Evolutionary conservation across 2,329 filamentous ascomycete species (phyloP).

Genomic region (Eutypa lata): DNA sequence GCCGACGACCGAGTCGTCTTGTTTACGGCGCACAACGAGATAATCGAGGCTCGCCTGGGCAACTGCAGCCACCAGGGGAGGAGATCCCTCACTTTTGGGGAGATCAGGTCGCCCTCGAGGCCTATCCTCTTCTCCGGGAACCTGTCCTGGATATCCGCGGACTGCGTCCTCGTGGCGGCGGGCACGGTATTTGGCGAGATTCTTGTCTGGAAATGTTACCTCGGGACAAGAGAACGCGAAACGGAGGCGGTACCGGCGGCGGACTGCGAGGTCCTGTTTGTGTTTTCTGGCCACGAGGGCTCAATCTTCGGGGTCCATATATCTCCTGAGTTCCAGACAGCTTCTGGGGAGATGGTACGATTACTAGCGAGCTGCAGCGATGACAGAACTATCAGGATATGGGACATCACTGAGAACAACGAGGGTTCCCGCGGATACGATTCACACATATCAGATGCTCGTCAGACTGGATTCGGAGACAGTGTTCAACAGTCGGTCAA

Average conservation of each 20-base stretch:
- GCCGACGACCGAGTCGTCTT: slow-evolving; percentile 49
- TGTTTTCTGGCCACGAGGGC: slow-evolving; percentile 74
- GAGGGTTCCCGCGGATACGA: slow-evolving; percentile 22
- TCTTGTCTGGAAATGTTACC: slow-evolving; percentile 74
- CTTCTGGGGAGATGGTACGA: slow-evolving; percentile 42
- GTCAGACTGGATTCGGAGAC: slow-evolving; percentile 63
- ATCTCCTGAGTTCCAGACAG: slow-evolving; percentile 50
- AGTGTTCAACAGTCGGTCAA: slow-evolving; percentile 26
- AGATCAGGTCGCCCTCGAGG: slow-evolving; percentile 62
- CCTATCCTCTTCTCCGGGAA: slow-evolving; percentile 88
- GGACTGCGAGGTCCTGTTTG: slow-evolving; percentile 45
- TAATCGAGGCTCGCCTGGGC: slow-evolving; percentile 51
- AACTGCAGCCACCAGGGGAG: slow-evolving; percentile 4
- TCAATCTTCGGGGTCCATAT: slow-evolving; percentile 90
- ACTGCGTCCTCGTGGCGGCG: slow-evolving; percentile 70
- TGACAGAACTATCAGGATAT: slow-evolving; percentile 83
- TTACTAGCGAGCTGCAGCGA: slow-evolving; percentile 93
- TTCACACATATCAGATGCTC: slow-evolving; percentile 30
- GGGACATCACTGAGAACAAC: slow-evolving; percentile 68
- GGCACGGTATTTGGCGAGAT: slow-evolving; percentile 96
- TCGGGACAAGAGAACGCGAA: slow-evolving; percentile 13
- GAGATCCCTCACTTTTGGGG: slow-evolving; percentile 39
- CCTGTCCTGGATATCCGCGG: slow-evolving; percentile 57
- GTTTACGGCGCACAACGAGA: slow-evolving; percentile 84
- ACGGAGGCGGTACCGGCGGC: neutral